A percentile compares a stretch with the other conserved stretches of the same genome.
These are phyloP conservation scores for Cephalotrichum gorgonifer DNA, from an alignment of 2,329 filamentous ascomycete species.

Conservation along the genomic window DNA sequence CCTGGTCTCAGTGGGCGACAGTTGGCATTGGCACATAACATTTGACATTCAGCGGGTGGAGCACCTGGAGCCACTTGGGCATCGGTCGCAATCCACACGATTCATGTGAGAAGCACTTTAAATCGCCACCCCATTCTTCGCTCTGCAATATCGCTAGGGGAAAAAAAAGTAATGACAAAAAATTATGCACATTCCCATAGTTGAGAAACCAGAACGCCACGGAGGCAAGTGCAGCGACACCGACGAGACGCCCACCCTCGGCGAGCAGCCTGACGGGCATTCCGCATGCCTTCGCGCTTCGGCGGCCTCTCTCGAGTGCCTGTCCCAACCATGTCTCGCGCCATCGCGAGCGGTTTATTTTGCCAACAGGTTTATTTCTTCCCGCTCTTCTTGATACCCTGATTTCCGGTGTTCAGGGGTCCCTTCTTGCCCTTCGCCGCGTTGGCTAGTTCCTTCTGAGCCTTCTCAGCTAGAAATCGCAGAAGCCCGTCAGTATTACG, in stretches of 20 bases:
- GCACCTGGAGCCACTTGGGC: background rate
- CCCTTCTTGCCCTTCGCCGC: constrained; percentile 87
- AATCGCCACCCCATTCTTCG: background rate
- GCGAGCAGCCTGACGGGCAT: no score
- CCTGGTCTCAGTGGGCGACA: no score
- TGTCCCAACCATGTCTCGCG: no score
- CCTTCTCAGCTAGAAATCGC: constrained; percentile 63
- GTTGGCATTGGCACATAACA: no score
- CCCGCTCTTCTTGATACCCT: constrained; percentile 96
- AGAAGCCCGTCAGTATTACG: constrained; percentile 1
- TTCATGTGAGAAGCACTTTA: no score
- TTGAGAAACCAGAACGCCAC: background rate
- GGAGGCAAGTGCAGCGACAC: background rate
- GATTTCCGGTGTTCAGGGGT: constrained; percentile 69
- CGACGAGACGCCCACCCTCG: background rate
- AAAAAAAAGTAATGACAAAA: no score
- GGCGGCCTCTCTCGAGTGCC: no score
- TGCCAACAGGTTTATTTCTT: constrained; percentile 76
- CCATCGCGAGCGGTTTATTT: no score
- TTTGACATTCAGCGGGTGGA: no score
- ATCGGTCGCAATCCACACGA: no score
- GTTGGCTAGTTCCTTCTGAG: constrained; percentile 71
- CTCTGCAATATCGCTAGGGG: background rate
- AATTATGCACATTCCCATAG: background rate
- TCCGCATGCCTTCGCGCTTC: background rate